phyloP scores from a whole-genome alignment of 1,139 yeast genomes.

The Arxiozyma telluris region DNA sequence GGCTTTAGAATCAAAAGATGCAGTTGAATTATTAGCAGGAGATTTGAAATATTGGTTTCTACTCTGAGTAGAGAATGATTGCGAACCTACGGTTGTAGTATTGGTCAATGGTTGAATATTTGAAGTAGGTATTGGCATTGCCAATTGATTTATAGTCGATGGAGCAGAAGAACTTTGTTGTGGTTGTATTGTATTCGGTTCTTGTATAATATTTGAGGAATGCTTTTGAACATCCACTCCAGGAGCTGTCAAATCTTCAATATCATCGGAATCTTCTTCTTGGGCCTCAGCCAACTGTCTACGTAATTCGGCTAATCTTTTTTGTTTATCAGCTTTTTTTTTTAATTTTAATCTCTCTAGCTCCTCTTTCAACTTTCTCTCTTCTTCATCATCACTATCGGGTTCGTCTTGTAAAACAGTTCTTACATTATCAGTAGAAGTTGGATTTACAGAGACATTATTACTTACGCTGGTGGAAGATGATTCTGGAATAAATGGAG shows the following conservation, averaged over 20 bases:
- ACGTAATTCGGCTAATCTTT: constrained; percentile 25
- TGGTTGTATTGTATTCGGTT: neutral
- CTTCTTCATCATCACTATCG: constrained; percentile 33
- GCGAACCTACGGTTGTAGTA: constrained; percentile 1
- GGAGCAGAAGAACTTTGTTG: neutral
- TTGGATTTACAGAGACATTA: neutral
- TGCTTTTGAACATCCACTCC: neutral
- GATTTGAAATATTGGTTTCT: constrained; percentile 47
- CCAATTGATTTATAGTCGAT: neutral
- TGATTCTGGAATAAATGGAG: constrained; percentile 4
- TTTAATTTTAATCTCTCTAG: constrained; percentile 45
- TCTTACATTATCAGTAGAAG: neutral
- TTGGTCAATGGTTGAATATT: neutral
- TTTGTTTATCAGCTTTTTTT: constrained; percentile 38
- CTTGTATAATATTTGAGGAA: neutral
- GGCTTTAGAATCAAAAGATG: constrained; percentile 41
- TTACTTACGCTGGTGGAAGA: neutral
- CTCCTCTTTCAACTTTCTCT: constrained; percentile 30
- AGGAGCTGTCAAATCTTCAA: neutral
- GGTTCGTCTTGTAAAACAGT: constrained; percentile 11
- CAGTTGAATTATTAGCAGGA: constrained; percentile 15
- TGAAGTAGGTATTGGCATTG: neutral
- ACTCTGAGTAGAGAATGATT: constrained; percentile 9
- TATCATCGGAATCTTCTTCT: constrained; percentile 19
- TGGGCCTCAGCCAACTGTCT: constrained; percentile 37